Percentiles rank a stretch among this genome's conserved stretches.
Conservation (phyloP, 75 land plant species). For the Chamaecyparis obtusa region DNA sequence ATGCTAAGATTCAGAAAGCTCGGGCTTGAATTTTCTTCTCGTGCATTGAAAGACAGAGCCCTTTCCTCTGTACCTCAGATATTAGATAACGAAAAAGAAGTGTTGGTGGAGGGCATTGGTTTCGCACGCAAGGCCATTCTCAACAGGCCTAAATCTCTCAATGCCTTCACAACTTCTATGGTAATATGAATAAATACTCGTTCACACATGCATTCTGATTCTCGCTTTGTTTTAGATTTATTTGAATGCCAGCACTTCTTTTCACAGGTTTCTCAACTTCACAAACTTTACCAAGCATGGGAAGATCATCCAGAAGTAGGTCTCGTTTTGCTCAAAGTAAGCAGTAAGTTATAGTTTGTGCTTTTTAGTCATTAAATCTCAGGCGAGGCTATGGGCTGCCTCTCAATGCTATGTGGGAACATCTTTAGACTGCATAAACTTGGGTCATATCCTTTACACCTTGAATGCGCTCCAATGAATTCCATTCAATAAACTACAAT, state of each 20-base stretch:
- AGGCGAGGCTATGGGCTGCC: too few relatives aligned
- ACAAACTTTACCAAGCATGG: slow-evolving; percentile 65
- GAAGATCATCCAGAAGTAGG: slow-evolving; percentile 74
- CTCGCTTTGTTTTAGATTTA: background rate
- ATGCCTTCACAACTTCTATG: slow-evolving; percentile 1
- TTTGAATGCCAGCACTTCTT: background rate
- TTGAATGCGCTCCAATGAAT: too few relatives aligned
- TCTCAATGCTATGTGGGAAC: too few relatives aligned
- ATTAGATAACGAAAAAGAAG: background rate
- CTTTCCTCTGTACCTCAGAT: background rate
- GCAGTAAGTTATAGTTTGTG: slow-evolving; percentile 10
- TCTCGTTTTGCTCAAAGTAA: slow-evolving; percentile 65
- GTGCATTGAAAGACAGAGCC: background rate
- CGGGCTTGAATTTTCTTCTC: background rate
- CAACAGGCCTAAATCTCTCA: slow-evolving; percentile 3
- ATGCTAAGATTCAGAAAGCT: background rate
- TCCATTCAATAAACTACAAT: too few relatives aligned
- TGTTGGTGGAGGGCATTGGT: background rate
- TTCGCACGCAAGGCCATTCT: slow-evolving; percentile 5
- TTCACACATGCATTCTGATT: background rate
- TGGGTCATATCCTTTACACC: too few relatives aligned
- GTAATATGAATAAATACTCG: background rate
- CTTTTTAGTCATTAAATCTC: background rate
- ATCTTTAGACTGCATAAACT: too few relatives aligned
- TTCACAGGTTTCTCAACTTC: slow-evolving; percentile 56